These are phyloP conservation scores for Flaveria floridana DNA, from an alignment of 140 eudicot species.

Conservation along the genomic window DNA sequence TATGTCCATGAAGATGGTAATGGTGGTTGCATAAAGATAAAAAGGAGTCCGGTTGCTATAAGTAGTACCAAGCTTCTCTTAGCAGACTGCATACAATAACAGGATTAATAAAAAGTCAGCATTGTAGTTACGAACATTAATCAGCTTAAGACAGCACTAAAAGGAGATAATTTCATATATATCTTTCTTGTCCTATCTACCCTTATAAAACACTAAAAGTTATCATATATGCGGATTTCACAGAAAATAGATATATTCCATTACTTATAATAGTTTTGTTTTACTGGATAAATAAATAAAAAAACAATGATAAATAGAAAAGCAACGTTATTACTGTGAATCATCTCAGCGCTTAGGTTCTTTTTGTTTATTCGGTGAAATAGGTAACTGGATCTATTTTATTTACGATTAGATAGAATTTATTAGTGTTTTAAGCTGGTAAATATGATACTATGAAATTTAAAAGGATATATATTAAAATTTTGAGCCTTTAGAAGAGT, in stretches of 20 bases:
- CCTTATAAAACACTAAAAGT: neutral
- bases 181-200: neutral
- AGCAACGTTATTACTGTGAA: neutral
- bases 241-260: neutral
- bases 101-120: neutral
- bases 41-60: slow-evolving; percentile 76
- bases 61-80: slow-evolving; percentile 84
- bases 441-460: neutral
- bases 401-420: neutral
- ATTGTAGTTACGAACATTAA: neutral
- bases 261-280: neutral
- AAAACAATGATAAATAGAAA: neutral
- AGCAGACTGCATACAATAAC: slow-evolving; percentile 58
- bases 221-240: neutral
- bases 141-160: neutral
- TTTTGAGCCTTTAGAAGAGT: neutral
- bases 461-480: neutral
- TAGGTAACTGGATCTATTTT: neutral
- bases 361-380: neutral
- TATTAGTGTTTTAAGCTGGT: neutral
- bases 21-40: slow-evolving; percentile 88
- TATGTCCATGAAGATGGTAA: slow-evolving; percentile 85
- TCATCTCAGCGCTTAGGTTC: neutral
- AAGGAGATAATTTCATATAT: neutral
- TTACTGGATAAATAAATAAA: neutral